These are phyloP conservation scores for Aspergillus candidus DNA, from an alignment of 2,329 filamentous ascomycete species.

Conservation along the genomic window DNA sequence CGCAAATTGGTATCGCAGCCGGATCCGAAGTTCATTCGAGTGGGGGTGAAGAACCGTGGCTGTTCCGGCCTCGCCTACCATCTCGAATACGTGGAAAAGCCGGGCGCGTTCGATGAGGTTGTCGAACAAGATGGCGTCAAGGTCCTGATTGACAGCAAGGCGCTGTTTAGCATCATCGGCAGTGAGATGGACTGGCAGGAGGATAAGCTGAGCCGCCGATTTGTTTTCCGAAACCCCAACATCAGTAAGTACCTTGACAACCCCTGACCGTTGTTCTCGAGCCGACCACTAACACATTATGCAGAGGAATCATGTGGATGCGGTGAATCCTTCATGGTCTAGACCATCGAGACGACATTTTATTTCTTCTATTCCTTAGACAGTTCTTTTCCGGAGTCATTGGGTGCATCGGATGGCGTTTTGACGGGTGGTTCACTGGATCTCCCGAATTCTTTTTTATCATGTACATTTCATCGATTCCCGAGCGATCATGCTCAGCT, in stretches of 20 bases:
- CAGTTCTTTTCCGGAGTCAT: conserved; percentile 16
- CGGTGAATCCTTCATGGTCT: conserved; percentile 91
- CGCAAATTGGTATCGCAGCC: conserved; percentile 72
- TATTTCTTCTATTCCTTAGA: conserved; percentile 9
- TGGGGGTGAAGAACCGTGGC: conserved; percentile 88
- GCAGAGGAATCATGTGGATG: conserved; percentile 93
- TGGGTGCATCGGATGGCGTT: conserved; percentile 36
- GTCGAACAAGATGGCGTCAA: conserved; percentile 95
- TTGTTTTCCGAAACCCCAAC: conserved; percentile 95
- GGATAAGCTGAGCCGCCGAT: conserved; percentile 85
- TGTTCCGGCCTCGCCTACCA: conserved; percentile 93
- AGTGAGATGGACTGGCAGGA: conserved; percentile 99
- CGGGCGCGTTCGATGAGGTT: conserved; percentile 79
- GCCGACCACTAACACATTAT: conserved; percentile 17
- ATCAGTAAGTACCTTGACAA: conserved; percentile 67
- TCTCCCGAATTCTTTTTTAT: conserved; percentile 7
- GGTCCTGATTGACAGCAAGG: conserved; percentile 94
- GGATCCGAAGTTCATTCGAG: conserved; percentile 84
- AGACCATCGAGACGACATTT: conserved; percentile 8
- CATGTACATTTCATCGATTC: conserved; percentile 14
- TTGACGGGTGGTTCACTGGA: conserved; percentile 10
- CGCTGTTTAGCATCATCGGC: conserved; percentile 94
- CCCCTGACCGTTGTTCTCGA: neutral
- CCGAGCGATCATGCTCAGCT: conserved; percentile 9
- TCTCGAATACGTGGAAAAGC: conserved; percentile 89